Evolutionary conservation across 225 moss, liverwort and hornwort species (phyloP), one percentile per base, ranked within the genome.

Genomic region (Takakia lepidozioides): DNA sequence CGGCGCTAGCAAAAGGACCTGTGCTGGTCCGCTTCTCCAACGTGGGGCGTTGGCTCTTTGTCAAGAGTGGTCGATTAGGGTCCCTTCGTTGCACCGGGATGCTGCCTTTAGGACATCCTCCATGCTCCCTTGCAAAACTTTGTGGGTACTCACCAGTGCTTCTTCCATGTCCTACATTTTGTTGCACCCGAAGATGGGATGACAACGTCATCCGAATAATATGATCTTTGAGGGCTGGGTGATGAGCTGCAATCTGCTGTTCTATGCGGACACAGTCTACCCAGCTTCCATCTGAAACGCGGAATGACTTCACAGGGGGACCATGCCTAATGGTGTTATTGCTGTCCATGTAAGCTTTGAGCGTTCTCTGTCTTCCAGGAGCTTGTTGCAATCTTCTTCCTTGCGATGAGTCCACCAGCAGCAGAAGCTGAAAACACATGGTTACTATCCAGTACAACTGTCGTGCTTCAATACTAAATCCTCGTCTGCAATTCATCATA

Each of bases 251-350:
- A 9, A 67, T 72, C 25, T 72, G 72, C 6, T 66, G 61, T 38
- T 72, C 62, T 0, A 67, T 67, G 7, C 61, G 72, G 13, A 62
- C n/a, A 25, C 72, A 72, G 9, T 72, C 66, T 7, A 72, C 62
- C 72, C 72, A 72, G 5, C 26, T 72, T 4, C 57, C 62, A 20
- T 72, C 66, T 0, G 58, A 67, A 38, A 72, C 49, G 29, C 42
- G 37, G 25, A 66, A 72, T 1, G 72, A 72, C 22, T 49, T 15
- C 29, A 58, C 54, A 0, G 48, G 21, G 1, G 41, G 58, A 28
- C 57, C 57, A 5, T 64, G 64, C 3, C 29, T 21, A 1, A 35
- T 24, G 8, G 8, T 45, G 32, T 13, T 23, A 1, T 11, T 21
- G 28, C 5, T 32, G 22, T 37, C 55, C 4, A 6, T 24, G 45